Conservation (phyloP, 208 protist species). For the Leishmania braziliensis region DNA sequence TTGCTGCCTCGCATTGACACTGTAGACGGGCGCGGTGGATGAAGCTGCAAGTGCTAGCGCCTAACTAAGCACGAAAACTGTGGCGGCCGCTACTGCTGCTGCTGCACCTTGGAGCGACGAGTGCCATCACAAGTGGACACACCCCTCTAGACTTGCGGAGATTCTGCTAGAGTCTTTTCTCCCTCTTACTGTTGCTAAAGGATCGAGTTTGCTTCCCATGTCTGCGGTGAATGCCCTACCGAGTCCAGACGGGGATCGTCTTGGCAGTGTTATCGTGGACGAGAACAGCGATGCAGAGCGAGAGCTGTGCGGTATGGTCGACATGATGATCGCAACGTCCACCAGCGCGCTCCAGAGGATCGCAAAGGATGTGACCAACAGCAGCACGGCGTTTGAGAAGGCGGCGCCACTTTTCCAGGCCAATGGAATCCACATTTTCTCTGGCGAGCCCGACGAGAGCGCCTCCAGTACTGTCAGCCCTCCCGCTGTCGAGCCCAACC, state of each 20-base stretch:
- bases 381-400: conserved; percentile 3
- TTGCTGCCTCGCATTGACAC: neutral
- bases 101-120: neutral
- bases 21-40: neutral
- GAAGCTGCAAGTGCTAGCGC: neutral
- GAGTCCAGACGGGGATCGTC: neutral
- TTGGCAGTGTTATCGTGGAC: conserved; percentile 9
- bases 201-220: conserved; percentile 5
- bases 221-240: conserved; percentile 3
- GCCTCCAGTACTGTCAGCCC: neutral
- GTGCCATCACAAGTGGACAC: neutral
- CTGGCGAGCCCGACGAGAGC: neutral
- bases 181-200: neutral
- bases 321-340: conserved; percentile 11
- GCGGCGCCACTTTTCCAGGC: conserved; percentile 16
- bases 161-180: neutral
- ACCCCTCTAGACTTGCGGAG: neutral
- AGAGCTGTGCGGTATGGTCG: conserved; percentile 25
- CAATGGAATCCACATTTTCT: conserved; percentile 22
- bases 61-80: neutral
- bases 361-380: conserved; percentile 5
- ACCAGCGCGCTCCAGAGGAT: conserved; percentile 12
- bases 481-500: conserved; percentile 1
- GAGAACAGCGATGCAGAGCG: conserved; percentile 22
- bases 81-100: neutral